These are phyloP conservation scores for Citrus reticulata DNA, from an alignment of 345 rosid genomes.

Conservation along the genomic window DNA sequence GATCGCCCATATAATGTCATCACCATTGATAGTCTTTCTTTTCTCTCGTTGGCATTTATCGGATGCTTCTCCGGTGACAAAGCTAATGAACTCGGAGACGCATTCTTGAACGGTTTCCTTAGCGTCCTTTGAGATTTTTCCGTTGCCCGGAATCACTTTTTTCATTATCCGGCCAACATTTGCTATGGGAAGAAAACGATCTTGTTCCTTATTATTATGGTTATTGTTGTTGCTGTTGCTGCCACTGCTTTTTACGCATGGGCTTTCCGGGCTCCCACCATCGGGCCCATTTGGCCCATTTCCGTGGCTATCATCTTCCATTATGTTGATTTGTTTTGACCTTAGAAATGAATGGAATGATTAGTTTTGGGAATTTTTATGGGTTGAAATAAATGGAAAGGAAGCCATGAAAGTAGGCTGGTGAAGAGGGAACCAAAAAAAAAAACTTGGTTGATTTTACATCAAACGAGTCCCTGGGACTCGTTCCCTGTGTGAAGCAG, in stretches of 20 bases:
- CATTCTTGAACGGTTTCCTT: slow-evolving; percentile 80
- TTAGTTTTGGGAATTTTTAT: neutral
- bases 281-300: slow-evolving; percentile 21
- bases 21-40: slow-evolving; percentile 70
- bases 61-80: slow-evolving; percentile 68
- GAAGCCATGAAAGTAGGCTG: slow-evolving; percentile 40
- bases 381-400: slow-evolving; percentile 28
- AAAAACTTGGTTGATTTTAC: slow-evolving; percentile 17
- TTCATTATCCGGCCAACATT: slow-evolving; percentile 81
- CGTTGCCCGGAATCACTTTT: slow-evolving; percentile 58
- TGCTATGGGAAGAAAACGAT: slow-evolving; percentile 67
- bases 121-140: slow-evolving; percentile 68
- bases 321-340: slow-evolving; percentile 13
- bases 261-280: slow-evolving; percentile 51
- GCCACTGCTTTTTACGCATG: slow-evolving; percentile 28
- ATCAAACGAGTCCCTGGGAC: slow-evolving; percentile 27
- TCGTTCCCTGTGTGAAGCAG: slow-evolving; percentile 25
- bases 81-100: slow-evolving; percentile 73
- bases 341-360: too few relatives aligned
- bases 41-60: slow-evolving; percentile 72
- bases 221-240: slow-evolving; percentile 12
- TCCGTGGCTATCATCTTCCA: slow-evolving; percentile 60
- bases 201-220: slow-evolving; percentile 53
- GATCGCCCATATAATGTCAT: slow-evolving; percentile 74
- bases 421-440: slow-evolving; percentile 22